Evolutionary conservation across 768 basidiomycete genomes (phyloP).

Genomic region (Lactifluus rugatus): DNA sequence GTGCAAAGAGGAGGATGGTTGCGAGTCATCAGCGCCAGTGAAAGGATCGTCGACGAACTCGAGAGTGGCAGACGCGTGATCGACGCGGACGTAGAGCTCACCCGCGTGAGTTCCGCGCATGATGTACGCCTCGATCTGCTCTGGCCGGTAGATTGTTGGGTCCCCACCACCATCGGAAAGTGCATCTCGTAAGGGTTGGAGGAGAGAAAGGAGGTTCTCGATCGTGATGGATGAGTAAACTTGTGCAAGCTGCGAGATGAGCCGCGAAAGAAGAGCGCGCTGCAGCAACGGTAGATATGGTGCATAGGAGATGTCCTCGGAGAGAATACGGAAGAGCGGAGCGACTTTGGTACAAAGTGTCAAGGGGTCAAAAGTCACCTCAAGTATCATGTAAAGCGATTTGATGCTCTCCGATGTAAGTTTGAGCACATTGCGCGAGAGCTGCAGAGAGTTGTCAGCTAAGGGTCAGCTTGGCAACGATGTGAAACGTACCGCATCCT

Average conservation of each 20-base stretch:
- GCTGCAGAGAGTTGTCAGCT: slow-evolving; percentile 32
- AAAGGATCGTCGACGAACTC: slow-evolving; percentile 77
- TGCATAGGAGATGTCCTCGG: slow-evolving; percentile 48
- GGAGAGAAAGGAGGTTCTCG: slow-evolving; percentile 64
- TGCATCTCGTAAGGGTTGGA: slow-evolving; percentile 57
- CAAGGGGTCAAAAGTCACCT: slow-evolving; percentile 89
- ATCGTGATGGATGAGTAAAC: slow-evolving; percentile 86
- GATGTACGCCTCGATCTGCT: slow-evolving; percentile 81
- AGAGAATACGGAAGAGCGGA: slow-evolving; percentile 61
- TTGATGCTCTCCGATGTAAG: slow-evolving; percentile 66
- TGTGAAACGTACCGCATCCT: slow-evolving; percentile 62
- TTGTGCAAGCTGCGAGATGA: slow-evolving; percentile 85
- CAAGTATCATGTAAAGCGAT: slow-evolving; percentile 77
- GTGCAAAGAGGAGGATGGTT: slow-evolving; percentile 25
- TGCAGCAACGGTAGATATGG: slow-evolving; percentile 86
- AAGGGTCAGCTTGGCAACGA: not conserved
- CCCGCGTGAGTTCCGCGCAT: slow-evolving; percentile 87
- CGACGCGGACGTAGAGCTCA: slow-evolving; percentile 77
- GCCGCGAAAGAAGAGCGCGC: slow-evolving; percentile 82
- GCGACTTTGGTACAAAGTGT: slow-evolving; percentile 70
- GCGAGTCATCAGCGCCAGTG: slow-evolving; percentile 31
- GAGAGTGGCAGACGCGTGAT: slow-evolving; percentile 80
- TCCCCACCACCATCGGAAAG: slow-evolving; percentile 35
- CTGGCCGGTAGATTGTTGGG: slow-evolving; percentile 45
- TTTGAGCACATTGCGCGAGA: slow-evolving; percentile 74